These are phyloP conservation scores for Mycosphaerella arachidis DNA, from an alignment of 2,329 filamentous ascomycete genomes.

Conservation along the genomic window DNA sequence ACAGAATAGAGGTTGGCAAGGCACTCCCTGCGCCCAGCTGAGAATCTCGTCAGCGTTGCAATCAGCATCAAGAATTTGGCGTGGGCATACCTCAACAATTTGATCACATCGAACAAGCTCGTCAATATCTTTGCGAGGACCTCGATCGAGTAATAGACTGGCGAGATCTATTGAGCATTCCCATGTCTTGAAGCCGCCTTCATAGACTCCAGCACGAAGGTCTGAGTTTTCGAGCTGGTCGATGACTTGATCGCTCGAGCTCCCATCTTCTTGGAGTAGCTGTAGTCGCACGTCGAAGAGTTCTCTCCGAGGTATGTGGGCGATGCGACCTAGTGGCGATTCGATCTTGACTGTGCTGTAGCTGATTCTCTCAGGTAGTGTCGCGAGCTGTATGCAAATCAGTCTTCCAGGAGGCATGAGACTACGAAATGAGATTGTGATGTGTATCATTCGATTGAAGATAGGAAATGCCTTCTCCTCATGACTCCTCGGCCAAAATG, in stretches of 20 bases:
- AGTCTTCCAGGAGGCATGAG: slow-evolving; percentile 2
- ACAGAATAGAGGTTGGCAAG: slow-evolving; percentile 66
- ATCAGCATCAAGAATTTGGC: not conserved
- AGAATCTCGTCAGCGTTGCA: not conserved
- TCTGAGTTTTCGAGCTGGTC: slow-evolving; percentile 65
- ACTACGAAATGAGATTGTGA: no score
- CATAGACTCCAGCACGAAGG: slow-evolving; percentile 76
- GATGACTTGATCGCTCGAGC: slow-evolving; percentile 45
- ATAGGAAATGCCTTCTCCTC: no score
- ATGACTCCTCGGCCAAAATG: not conserved
- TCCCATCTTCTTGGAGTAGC: slow-evolving; percentile 64
- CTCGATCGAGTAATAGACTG: slow-evolving; percentile 53
- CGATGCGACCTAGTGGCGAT: slow-evolving; percentile 52
- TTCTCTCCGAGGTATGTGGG: slow-evolving; percentile 66
- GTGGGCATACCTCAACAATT: slow-evolving; percentile 41
- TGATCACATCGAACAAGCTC: slow-evolving; percentile 47
- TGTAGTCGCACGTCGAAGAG: slow-evolving; percentile 78
- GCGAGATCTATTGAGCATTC: slow-evolving; percentile 79
- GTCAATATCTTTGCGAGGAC: slow-evolving; percentile 47
- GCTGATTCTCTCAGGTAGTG: slow-evolving; percentile 68
- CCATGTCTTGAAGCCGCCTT: slow-evolving; percentile 87
- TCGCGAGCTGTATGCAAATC: slow-evolving; percentile 42
- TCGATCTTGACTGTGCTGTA: slow-evolving; percentile 60
- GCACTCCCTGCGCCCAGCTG: slow-evolving; percentile 76
- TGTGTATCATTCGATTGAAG: no score